Conservation (phyloP, 371 early-diverging fungal species). For the Nosema muscidifuracis region DNA sequence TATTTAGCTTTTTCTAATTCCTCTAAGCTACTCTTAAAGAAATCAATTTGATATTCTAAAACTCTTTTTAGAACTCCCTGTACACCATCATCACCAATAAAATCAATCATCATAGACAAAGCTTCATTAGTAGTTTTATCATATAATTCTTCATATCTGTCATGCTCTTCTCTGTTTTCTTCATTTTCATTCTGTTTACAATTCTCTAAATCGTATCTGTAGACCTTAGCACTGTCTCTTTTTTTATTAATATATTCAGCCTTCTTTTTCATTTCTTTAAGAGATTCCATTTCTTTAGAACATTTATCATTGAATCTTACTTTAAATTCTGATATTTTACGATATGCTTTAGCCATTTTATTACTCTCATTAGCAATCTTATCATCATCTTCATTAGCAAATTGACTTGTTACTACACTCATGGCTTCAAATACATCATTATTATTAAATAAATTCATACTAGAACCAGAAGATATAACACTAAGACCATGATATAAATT, state of each 20-base stretch:
- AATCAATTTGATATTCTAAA: conserved; percentile 31
- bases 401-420: conserved; percentile 15
- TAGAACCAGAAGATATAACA: conserved; percentile 27
- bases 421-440: conserved; percentile 52
- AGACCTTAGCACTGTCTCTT: conserved; percentile 49
- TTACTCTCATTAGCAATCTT: conserved; percentile 18
- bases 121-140: not conserved
- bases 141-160: conserved; percentile 18
- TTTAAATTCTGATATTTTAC: conserved; percentile 42
- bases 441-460: conserved; percentile 37
- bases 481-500: conserved; percentile 47
- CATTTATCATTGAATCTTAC: conserved; percentile 50
- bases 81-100: conserved; percentile 44
- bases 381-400: conserved; percentile 3
- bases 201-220: conserved; percentile 56
- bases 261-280: conserved; percentile 42
- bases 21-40: conserved; percentile 34
- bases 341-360: conserved; percentile 45
- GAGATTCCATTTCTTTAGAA: conserved; percentile 14
- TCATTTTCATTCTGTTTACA: conserved; percentile 13
- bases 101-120: conserved; percentile 40
- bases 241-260: conserved; percentile 48
- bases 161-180: not conserved
- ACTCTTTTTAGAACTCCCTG: conserved; percentile 32
- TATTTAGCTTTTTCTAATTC: conserved; percentile 32